Evolutionary conservation across 2,329 filamentous ascomycete species (phyloP).

Genomic region (Pestalotiopsis fici): DNA sequence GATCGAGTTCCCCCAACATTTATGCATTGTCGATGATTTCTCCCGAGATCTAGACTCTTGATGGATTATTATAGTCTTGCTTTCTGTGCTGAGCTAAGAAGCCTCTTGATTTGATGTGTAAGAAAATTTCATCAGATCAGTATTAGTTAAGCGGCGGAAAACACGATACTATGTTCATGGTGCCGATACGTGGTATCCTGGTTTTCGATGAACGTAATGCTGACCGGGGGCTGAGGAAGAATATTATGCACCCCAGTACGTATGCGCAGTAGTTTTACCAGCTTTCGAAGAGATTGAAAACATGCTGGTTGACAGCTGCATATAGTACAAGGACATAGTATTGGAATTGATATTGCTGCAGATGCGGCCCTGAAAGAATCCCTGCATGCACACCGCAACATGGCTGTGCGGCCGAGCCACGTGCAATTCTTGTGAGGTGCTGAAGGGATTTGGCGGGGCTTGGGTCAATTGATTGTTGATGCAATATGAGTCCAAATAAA

Average conservation of each 20-base stretch:
- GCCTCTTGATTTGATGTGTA: background rate
- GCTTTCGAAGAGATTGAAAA: background rate
- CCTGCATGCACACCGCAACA: background rate
- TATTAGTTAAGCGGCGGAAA: background rate
- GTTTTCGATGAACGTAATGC: background rate
- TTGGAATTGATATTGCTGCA: background rate
- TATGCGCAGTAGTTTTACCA: background rate
- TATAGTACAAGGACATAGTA: too few species aligned
- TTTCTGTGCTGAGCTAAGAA: too few species aligned
- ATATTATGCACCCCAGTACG: background rate
- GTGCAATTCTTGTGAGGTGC: background rate
- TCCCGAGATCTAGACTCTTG: background rate
- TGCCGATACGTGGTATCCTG: background rate
- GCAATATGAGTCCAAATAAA: background rate
- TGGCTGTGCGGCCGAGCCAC: background rate
- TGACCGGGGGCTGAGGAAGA: background rate
- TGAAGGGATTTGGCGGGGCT: background rate
- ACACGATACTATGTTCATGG: too few species aligned
- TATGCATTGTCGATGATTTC: background rate
- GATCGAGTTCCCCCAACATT: background rate
- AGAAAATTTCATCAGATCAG: background rate
- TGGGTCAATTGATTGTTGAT: background rate
- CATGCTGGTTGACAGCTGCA: background rate
- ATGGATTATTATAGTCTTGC: background rate
- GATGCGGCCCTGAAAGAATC: background rate